Conservation (phyloP, 306 rosid genomes). For the Citrullus amarus region DNA sequence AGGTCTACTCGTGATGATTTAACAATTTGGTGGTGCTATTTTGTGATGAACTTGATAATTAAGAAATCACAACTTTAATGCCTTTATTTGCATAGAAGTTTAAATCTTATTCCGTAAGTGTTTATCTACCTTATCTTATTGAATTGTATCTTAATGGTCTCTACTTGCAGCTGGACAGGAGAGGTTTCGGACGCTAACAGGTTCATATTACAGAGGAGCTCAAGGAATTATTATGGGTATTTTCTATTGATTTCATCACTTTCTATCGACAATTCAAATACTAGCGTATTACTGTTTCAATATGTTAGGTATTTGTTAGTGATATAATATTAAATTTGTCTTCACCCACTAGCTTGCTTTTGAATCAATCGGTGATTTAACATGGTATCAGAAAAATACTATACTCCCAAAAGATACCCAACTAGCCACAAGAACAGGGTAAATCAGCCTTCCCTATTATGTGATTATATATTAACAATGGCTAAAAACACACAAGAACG, state of each 20-base stretch:
- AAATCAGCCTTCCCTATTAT: no score
- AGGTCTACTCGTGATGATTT: not conserved
- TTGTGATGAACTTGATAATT: not conserved
- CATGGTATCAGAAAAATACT: no score
- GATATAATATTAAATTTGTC: no score
- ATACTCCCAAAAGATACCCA: no score
- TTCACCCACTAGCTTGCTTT: no score
- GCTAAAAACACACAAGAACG: no score
- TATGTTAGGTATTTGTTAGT: not conserved
- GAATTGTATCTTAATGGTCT: not conserved
- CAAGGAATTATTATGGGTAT: conserved; percentile 83
- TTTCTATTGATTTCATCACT: conserved; percentile 2
- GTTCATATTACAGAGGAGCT: conserved; percentile 89
- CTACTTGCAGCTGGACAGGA: conserved; percentile 70
- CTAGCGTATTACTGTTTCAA: not conserved
- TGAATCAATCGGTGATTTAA: no score
- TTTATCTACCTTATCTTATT: not conserved
- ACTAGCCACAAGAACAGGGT: no score
- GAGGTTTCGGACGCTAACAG: conserved; percentile 72
- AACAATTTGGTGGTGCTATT: not conserved
- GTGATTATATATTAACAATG: no score
- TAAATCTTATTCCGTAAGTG: not conserved
- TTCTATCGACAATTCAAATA: not conserved
- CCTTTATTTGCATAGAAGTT: not conserved
- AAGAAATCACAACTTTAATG: not conserved